Evolutionary conservation across 2,329 filamentous ascomycete species (phyloP).

Genomic region (Verticillium longisporum): DNA sequence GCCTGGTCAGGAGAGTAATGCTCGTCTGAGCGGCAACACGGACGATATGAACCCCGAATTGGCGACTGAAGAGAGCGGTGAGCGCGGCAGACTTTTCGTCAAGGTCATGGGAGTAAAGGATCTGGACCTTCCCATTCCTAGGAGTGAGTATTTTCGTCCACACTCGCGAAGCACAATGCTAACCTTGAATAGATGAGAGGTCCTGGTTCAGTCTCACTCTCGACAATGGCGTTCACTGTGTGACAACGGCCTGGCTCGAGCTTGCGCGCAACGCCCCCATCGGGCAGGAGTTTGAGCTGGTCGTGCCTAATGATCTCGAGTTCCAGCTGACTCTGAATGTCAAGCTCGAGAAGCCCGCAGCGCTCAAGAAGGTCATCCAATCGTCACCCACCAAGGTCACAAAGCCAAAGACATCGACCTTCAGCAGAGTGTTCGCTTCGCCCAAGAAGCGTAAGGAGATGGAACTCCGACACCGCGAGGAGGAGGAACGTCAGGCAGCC

Average conservation of each 20-base stretch:
- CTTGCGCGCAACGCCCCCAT: conserved; percentile 88
- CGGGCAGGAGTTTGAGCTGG: conserved; percentile 95
- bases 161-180: conserved; percentile 9
- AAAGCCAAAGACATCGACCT: conserved; percentile 75
- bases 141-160: conserved; percentile 56
- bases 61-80: conserved; percentile 67
- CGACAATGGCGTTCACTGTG: conserved; percentile 97
- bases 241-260: conserved; percentile 93
- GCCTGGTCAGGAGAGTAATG: conserved; percentile 81
- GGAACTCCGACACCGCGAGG: conserved; percentile 76
- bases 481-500: conserved; percentile 66
- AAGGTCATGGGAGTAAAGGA: conserved; percentile 99
- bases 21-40: conserved; percentile 54
- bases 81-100: conserved; percentile 88
- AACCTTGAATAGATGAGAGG: conserved; percentile 60
- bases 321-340: conserved; percentile 97
- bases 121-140: conserved; percentile 82
- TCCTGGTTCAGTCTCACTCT: conserved; percentile 93
- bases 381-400: conserved; percentile 55
- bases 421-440: conserved; percentile 87
- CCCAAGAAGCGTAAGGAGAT: conserved; percentile 96
- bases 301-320: conserved; percentile 95
- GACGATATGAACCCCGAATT: conserved; percentile 55
- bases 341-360: conserved; percentile 77
- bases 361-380: conserved; percentile 35